These are phyloP conservation scores for Beauveria pseudobassiana DNA, from an alignment of 2,329 filamentous ascomycete species.

Conservation along the genomic window DNA sequence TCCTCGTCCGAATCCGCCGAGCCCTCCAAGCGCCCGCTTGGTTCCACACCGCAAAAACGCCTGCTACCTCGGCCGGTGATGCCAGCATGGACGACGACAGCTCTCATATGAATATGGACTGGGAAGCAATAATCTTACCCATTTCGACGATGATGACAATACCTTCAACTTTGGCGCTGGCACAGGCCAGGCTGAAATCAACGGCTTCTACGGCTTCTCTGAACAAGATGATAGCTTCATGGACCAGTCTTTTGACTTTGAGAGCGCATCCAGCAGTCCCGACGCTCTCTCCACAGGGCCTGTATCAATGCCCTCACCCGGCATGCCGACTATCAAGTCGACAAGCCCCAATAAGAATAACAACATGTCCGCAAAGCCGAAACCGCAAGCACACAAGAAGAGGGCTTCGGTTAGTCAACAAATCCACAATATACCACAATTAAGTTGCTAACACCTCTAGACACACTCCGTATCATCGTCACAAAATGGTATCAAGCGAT, in stretches of 20 bases:
- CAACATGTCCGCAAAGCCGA: conserved; percentile 19
- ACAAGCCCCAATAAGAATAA: conserved; percentile 21
- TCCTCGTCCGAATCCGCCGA: conserved; percentile 46
- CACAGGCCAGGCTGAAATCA: conserved; percentile 19
- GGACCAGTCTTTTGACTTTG: conserved; percentile 48
- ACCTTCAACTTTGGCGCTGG: conserved; percentile 28
- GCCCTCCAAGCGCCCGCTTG: conserved; percentile 38
- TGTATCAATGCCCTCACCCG: conserved; percentile 33
- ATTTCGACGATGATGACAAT: conserved; percentile 32
- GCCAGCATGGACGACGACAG: conserved; percentile 35
- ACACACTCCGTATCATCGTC: conserved; percentile 44
- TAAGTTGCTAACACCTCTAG: conserved; percentile 28
- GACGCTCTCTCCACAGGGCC: conserved; percentile 24
- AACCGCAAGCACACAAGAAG: conserved; percentile 27
- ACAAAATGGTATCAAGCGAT: conserved; percentile 40
- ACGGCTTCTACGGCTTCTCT: conserved; percentile 24
- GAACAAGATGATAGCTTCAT: conserved; percentile 36
- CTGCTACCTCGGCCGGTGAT: conserved; percentile 30
- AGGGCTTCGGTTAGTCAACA: conserved; percentile 34
- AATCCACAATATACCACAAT: neutral
- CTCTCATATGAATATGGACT: conserved; percentile 33
- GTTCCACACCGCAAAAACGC: conserved; percentile 38
- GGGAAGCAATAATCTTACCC: conserved; percentile 27
- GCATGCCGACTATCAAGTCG: conserved; percentile 33
- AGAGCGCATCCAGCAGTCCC: conserved; percentile 51